Base-by-base conservation (phyloP, 2,329 filamentous ascomycete genomes). In the Cephalotrichum gorgonifer region DNA sequence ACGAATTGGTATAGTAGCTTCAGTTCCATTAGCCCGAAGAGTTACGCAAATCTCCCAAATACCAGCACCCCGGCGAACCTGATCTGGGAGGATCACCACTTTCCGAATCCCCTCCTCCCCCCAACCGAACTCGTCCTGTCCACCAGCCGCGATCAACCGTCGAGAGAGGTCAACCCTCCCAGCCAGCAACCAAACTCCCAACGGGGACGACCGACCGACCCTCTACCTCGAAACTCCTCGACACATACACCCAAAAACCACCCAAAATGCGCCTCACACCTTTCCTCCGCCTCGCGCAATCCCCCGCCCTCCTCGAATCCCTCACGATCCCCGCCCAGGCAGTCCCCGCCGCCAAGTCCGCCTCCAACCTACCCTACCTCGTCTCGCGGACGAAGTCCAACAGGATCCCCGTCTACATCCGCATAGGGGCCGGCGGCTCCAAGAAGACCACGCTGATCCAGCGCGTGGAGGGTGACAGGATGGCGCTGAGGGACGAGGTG, bases 361-460 rank as follows among this genome's bases (percentile, higher is more conserved):
- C n/a, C 89, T 85, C 70, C 76, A 78, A 59, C 74, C 93, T 56
- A 23, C 75, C 79, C 11, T 95, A 89, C 71, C 75, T 82, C 58
- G 75, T 97, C 54, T 72, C 73, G 47, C 83, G 88, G 53, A 91
- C 88, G 3, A 69, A 73, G 1, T 83, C 78, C 33, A 78, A 81
- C 44, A 80, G 88, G 55, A 70, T 93, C 3, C 81, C 88, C 23
- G 77, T 97, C 42, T 98, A 97, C 68, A 72, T 81, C 15, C 73
- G 81, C 55, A 71, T 68, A 54, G 90, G 87, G 69, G 75, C 80
- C 12, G 88, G 88, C 47, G 87, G 88, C 14, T 93, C 86, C 55
- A 74, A 82, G 60, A 79, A 81, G 58, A 67, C 86, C 58, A 94
- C 91, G 5, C 66, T 79, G 50, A 68, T 98, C 50, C 85, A 88